Evolutionary conservation across 192 early-diverging fungal species (phyloP), one percentile per base, ranked within the genome.

Genomic region (Borealophlyctis nickersoniae): DNA sequence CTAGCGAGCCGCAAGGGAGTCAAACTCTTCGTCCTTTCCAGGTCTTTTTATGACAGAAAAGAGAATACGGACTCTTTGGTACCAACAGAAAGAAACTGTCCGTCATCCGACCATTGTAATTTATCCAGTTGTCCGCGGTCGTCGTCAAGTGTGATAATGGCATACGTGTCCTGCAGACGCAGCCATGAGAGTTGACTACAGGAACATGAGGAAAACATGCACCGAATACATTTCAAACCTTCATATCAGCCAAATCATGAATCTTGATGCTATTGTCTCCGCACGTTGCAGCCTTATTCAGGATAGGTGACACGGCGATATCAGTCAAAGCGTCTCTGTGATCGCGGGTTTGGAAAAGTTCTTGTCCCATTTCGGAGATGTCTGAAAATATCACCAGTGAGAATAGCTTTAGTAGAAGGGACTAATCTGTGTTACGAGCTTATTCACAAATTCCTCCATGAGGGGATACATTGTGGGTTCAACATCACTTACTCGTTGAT

Each of bases 191-290:
- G 26, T 19, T 62, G 19, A 61, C 4, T 16, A 19, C 32, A 26
- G 11, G 11, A 55, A 13, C 13, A 55, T 14, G 14, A 55, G n/a
- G 24, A 55, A 16, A 11, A 13, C 11, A 13, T 55, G 11, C 24
- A 9, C 24, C 23, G 27, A 58, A 36, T 19, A 24, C 36, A 4
- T 33, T 4, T 24, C 5, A n/a, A 24, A 73, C 72, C 31, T 72
- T 55, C 57, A 82, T 57, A 63, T 82, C 77, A 26, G 63, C 52
- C 49, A 83, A 61, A 33, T 83, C 81, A 50, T 77, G 75, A 2
- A 83, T 70, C 49, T 80, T 83, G 48, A 83, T 58, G 26, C 54
- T 65, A 32, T 63, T 69, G 62, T 83, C 81, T 3, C 81, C 81
- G 33, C 70, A 73, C 13, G 73, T 69, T 1, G 74, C 81, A 14